Evolutionary conservation across 2,329 filamentous ascomycete genomes (phyloP).

Genomic region (Aspergillus hiratsukae): DNA sequence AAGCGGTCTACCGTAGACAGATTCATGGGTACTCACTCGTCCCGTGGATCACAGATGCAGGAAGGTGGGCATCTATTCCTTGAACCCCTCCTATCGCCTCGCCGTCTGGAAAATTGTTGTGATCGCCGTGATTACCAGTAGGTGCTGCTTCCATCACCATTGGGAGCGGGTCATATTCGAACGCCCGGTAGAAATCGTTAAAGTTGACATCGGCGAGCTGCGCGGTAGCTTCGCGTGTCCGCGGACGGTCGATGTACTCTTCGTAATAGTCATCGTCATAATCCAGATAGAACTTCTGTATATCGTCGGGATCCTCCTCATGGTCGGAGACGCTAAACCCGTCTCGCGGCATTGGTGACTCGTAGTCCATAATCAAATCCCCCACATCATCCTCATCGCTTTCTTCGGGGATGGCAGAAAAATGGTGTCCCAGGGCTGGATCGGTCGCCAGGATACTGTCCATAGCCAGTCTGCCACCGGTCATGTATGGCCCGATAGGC

Average conservation of each 20-base stretch:
- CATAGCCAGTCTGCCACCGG: conserved; percentile 14
- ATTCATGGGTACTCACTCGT: conserved; percentile 21
- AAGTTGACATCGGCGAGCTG: conserved; percentile 22
- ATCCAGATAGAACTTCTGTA: conserved; percentile 30
- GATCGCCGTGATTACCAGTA: conserved; percentile 12
- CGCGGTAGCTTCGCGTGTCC: not conserved
- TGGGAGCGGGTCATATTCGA: conserved; percentile 16
- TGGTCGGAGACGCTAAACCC: conserved; percentile 9
- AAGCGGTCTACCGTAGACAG: not conserved
- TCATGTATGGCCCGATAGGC: conserved; percentile 14
- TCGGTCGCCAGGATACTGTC: conserved; percentile 14
- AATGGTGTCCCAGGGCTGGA: conserved; percentile 11
- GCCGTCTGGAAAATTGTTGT: conserved; percentile 11
- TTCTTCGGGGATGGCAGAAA: conserved; percentile 18
- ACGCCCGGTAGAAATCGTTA: conserved; percentile 27
- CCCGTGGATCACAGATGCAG: conserved; percentile 24
- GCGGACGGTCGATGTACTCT: conserved; percentile 7
- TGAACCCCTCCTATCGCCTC: conserved; percentile 13
- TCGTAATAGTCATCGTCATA: conserved; percentile 20
- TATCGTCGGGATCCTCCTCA: conserved; percentile 29
- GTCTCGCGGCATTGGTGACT: conserved; percentile 14
- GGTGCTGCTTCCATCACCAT: conserved; percentile 8
- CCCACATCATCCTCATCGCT: conserved; percentile 16
- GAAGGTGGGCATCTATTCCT: conserved; percentile 14
- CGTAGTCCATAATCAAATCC: conserved; percentile 23